Percentiles rank a stretch among this genome's conserved stretches.
phyloP scores from a whole-genome alignment of 352 stramenopile species.

The Phytopythium montanum region DNA sequence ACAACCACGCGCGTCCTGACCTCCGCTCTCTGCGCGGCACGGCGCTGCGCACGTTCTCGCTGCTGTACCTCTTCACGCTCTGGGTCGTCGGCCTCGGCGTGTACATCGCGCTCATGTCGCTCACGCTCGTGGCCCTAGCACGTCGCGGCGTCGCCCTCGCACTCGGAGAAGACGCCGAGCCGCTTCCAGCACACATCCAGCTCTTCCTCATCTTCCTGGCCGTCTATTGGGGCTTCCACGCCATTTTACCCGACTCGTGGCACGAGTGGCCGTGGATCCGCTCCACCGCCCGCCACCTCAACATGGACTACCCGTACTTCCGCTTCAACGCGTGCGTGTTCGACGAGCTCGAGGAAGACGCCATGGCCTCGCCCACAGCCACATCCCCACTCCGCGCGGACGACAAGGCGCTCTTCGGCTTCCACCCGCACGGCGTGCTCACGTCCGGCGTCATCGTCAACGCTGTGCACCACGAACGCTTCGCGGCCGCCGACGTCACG shows the following conservation, averaged over 20 bases:
- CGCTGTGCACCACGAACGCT: conserved; percentile 44
- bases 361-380: conserved; percentile 3
- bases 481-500: conserved; percentile 34
- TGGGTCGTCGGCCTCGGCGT: conserved; percentile 23
- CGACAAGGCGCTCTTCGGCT: conserved; percentile 29
- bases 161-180: background rate
- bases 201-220: conserved; percentile 27
- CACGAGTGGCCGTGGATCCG: conserved; percentile 46
- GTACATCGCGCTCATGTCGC: conserved; percentile 16
- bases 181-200: conserved; percentile 15
- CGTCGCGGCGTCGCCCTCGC: background rate
- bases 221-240: conserved; percentile 48
- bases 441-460: conserved; percentile 55
- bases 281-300: conserved; percentile 29
- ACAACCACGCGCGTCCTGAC: conserved; percentile 20
- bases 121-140: conserved; percentile 3
- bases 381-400: conserved; percentile 12
- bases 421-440: conserved; percentile 68
- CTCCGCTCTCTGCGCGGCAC: conserved; percentile 16
- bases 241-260: conserved; percentile 13
- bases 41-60: conserved; percentile 11
- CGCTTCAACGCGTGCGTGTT: conserved; percentile 38
- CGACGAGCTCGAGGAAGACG: conserved; percentile 24
- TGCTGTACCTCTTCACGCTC: conserved; percentile 23
- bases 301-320: conserved; percentile 59